Evolutionary conservation across 306 rosid genomes (phyloP), one percentile per base, ranked within the genome.

Genomic region (Sophora flavescens): DNA sequence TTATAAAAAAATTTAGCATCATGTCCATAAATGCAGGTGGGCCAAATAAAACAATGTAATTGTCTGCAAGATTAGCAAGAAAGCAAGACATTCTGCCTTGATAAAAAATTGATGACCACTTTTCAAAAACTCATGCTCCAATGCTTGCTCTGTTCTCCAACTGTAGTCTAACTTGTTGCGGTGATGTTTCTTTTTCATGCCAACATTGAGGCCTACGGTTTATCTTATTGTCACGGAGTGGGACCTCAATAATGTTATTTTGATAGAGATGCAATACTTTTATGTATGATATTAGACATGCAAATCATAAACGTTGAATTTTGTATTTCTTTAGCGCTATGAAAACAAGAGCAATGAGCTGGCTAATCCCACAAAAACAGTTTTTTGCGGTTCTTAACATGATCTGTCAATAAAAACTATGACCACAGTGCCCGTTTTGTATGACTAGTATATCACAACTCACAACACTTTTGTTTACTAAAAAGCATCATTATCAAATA

Each of bases 171-270:
- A 63, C 60, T 41, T 70, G 72, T 15, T 9, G 14, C 52, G 78
- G 72, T 79, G 66, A 63, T 61, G 12, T 7, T 52, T 79, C 78
- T 30, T 66, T 79, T 39, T 79, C 60, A 11, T 71, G 73, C 67
- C 62, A 79, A 52, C 78, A 52, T 22, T 41, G 73, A 71, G 54
- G 13, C 61, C 12, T 71, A 51, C 30, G 17, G 48, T 41, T 70
- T 39, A 71, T 66, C 83, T 51, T 71, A 22, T 17, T 9, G 50
- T 41, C 72, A 52, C 53, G 5, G 16, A 62, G 60, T 79, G 47
- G 71, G 72, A 38, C 77, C 71, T 70, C 45, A 78, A 78, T 78
- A 45, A 35, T 61, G 17, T 1, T 41, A 52, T 7, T 38, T 44
- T 53, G 63, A 82, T 35, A 45, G 33, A 61, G 63, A 30, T 68